Conservation (phyloP, 768 basidiomycete genomes). For the Grammothele lineata region DNA sequence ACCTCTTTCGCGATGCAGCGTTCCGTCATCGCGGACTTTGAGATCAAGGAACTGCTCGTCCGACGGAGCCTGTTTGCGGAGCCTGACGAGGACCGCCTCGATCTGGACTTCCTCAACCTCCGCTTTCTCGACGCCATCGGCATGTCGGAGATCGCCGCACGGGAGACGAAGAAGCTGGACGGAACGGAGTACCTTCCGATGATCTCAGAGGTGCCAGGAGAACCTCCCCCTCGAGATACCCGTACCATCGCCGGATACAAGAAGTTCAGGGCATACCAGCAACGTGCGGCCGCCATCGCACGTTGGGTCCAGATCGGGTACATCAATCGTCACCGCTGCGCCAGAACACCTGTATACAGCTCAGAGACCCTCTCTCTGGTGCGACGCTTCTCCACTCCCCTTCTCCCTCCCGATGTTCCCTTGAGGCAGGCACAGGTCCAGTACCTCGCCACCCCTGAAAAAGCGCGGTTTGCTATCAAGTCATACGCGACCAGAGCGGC, state of each 20-base stretch:
- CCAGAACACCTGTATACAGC: constrained; percentile 31
- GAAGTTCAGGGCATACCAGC: constrained; percentile 39
- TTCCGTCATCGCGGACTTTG: constrained; percentile 72
- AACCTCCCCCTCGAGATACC: constrained; percentile 68
- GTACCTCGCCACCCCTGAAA: constrained; percentile 27
- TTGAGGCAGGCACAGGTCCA: background rate
- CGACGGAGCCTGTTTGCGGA: constrained; percentile 66
- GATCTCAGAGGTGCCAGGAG: constrained; percentile 49
- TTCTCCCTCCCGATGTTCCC: constrained; percentile 41
- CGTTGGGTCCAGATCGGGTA: constrained; percentile 71
- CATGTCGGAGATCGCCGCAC: constrained; percentile 47
- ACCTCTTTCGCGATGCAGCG: constrained; percentile 73
- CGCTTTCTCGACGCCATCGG: constrained; percentile 56
- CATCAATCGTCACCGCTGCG: constrained; percentile 71
- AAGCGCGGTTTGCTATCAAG: constrained; percentile 48
- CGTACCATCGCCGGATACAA: constrained; percentile 74
- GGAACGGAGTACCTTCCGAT: constrained; percentile 53
- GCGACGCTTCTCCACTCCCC: constrained; percentile 35
- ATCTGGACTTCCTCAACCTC: constrained; percentile 63
- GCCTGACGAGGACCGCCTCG: constrained; percentile 45
- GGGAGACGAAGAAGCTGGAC: constrained; percentile 53
- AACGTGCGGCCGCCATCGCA: constrained; percentile 46
- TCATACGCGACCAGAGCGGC: constrained; percentile 60
- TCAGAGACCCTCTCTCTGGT: constrained; percentile 34
- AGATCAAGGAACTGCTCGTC: constrained; percentile 86